Percentiles rank a stretch among this genome's conserved stretches.
phyloP scores from a whole-genome alignment of 164 flowering plant genomes.

The Vitis cinerea region DNA sequence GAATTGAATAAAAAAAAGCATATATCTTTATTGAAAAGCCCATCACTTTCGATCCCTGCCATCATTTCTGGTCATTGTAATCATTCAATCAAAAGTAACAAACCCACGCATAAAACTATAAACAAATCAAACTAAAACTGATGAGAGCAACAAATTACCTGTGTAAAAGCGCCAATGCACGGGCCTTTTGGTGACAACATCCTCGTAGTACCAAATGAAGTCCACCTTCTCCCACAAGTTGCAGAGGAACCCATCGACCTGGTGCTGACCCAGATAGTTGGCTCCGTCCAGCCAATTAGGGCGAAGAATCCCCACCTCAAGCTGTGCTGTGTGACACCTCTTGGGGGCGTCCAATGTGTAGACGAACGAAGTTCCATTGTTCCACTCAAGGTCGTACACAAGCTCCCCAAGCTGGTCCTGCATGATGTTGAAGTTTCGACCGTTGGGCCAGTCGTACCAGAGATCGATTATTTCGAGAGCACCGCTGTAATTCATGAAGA shows the following conservation, averaged over 20 bases:
- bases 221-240: constrained; percentile 74
- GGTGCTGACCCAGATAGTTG: constrained; percentile 43
- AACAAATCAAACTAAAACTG: too few species aligned
- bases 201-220: constrained; percentile 72
- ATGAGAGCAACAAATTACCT: constrained; percentile 23
- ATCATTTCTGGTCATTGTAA: too few species aligned
- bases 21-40: too few species aligned
- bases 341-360: constrained; percentile 40
- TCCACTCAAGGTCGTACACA: constrained; percentile 67
- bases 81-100: too few species aligned
- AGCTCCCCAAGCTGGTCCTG: constrained; percentile 56
- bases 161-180: constrained; percentile 59
- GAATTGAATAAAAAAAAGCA: too few species aligned
- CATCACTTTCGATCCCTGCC: too few species aligned
- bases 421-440: constrained; percentile 80
- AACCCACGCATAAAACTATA: too few species aligned
- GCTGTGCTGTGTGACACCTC: constrained; percentile 26
- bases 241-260: constrained; percentile 62
- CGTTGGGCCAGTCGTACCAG: constrained; percentile 92
- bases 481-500: constrained; percentile 56
- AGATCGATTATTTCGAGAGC: constrained; percentile 51
- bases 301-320: constrained; percentile 43
- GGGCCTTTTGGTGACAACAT: constrained; percentile 57
- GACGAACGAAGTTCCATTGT: constrained; percentile 69
- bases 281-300: constrained; percentile 74